phyloP scores from a whole-genome alignment of 805 yeast genomes.

The Metschnikowia dekortorum region DNA sequence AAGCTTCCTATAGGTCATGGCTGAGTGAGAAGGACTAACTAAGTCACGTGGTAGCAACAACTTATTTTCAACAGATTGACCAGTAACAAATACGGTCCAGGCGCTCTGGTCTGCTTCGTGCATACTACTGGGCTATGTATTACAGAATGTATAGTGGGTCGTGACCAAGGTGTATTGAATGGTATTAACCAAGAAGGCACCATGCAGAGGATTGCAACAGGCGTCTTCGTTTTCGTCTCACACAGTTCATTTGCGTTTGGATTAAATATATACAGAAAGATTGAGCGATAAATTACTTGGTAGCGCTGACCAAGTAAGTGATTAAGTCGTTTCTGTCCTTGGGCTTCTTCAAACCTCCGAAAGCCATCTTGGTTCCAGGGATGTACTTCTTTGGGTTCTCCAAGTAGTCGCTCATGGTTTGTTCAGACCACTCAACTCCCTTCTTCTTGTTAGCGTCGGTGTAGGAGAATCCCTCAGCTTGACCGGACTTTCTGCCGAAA shows the following conservation, averaged over 20 bases:
- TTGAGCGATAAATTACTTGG: conserved; percentile 26
- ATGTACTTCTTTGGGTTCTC: conserved; percentile 99
- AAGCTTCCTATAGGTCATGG: too few species aligned
- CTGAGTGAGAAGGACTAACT: too few species aligned
- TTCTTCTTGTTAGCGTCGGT: conserved; percentile 98
- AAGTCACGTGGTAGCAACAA: too few species aligned
- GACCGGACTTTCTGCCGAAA: conserved; percentile 88
- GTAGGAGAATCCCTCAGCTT: conserved; percentile 89
- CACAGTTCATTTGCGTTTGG: background rate
- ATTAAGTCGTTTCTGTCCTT: conserved; percentile 97
- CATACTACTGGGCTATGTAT: too few species aligned
- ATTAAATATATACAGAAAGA: conserved; percentile 13
- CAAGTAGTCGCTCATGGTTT: conserved; percentile 89
- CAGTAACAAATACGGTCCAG: too few species aligned
- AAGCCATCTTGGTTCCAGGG: conserved; percentile 99
- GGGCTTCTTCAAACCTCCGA: conserved; percentile 98
- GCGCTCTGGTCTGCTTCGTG: too few species aligned
- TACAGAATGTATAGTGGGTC: too few species aligned
- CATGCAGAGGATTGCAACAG: too few species aligned
- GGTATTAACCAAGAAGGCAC: too few species aligned
- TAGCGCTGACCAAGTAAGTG: conserved; percentile 64
- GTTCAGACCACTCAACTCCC: conserved; percentile 84
- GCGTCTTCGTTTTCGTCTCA: background rate
- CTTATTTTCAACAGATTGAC: too few species aligned
- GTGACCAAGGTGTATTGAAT: too few species aligned